Evolutionary conservation across 2,329 filamentous ascomycete species (phyloP), one percentile per base, ranked within the genome.

Genomic region (Trichoderma pleuroti): DNA sequence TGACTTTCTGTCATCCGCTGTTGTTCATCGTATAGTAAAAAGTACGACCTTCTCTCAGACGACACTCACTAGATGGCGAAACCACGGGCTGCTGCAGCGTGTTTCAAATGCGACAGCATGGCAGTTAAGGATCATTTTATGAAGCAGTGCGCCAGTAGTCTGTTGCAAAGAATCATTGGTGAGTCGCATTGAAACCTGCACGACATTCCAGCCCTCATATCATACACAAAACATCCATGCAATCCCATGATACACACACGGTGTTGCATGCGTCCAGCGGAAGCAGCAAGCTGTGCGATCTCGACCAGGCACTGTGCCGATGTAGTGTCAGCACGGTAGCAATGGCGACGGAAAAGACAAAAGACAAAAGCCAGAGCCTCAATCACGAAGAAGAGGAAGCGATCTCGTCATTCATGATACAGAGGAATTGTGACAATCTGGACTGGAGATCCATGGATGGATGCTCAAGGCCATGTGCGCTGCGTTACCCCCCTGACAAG

Each of bases 71-170:
- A 26, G 14, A 54, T 61, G 54, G 36, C 39, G 24, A 46, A 61
- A 32, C 5, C 14, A n/a, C 24, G 49, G 54, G 39, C 16, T 24
- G 11, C 24, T 26, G 28, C 62, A 46, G 54, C 39, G 28, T 71
- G 69, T 62, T 42, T 21, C 16, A 57, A 46, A 46, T 70, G 67
- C 39, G 46, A 68, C 39, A 28, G 24, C 24, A 71, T 71, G 30
- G 62, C 56, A 28, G 18, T 26, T 11, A 36, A 16, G 36, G 69
- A 71, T 24, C 21, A n/a, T 9, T 7, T n/a, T 5, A 24, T 32
- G 30, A 70, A 64, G 36, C 21, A 68, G 11, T 36, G 49, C 26
- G 30, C 21, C 1, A 21, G 2, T 14, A 36, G n/a, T 12, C 2
- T 26, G 16, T 49, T 21, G 28, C 36, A 1, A 30, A 46, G 28